Evolutionary conservation across 1,139 yeast genomes (phyloP).

Genomic region (Entelexis paramagnoliae): DNA sequence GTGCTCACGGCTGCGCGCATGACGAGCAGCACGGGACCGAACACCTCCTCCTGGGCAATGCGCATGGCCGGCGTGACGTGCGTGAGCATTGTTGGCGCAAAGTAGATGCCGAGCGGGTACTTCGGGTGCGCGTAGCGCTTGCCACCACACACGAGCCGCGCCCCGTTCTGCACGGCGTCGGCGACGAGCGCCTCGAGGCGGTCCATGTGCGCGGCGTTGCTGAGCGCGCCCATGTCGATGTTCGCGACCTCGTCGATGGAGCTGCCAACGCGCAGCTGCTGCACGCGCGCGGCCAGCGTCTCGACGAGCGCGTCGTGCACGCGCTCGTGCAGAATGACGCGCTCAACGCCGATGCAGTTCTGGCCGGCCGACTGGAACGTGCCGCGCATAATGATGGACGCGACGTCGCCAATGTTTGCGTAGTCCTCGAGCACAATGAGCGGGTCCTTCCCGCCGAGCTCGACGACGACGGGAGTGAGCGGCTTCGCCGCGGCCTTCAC

Average conservation of each 20-base stretch:
- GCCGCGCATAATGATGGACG: constrained; percentile 83
- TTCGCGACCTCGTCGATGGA: constrained; percentile 76
- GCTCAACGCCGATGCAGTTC: constrained; percentile 92
- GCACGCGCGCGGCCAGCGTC: constrained; percentile 49
- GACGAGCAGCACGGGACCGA: constrained; percentile 79
- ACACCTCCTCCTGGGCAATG: constrained; percentile 81
- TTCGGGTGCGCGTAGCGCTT: constrained; percentile 70
- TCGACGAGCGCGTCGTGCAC: constrained; percentile 54
- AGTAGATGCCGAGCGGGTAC: constrained; percentile 90
- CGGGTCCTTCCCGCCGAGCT: constrained; percentile 93
- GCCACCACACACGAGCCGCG: constrained; percentile 70
- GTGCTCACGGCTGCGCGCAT: constrained; percentile 52
- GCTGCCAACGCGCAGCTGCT: constrained; percentile 64
- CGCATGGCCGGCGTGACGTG: constrained; percentile 71
- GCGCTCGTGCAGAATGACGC: constrained; percentile 58
- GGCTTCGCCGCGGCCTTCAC: constrained; percentile 69
- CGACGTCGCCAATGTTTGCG: constrained; percentile 44
- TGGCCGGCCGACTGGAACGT: constrained; percentile 96
- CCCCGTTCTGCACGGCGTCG: constrained; percentile 76
- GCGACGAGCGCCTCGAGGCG: constrained; percentile 53
- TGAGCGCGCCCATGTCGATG: constrained; percentile 94
- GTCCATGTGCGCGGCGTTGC: constrained; percentile 63
- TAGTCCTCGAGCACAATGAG: constrained; percentile 63
- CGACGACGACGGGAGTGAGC: constrained; percentile 87
- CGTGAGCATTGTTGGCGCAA: constrained; percentile 73